Base-by-base conservation (phyloP, 1,284 basidiomycete species). In the Sanghuangporus baumii region DNA sequence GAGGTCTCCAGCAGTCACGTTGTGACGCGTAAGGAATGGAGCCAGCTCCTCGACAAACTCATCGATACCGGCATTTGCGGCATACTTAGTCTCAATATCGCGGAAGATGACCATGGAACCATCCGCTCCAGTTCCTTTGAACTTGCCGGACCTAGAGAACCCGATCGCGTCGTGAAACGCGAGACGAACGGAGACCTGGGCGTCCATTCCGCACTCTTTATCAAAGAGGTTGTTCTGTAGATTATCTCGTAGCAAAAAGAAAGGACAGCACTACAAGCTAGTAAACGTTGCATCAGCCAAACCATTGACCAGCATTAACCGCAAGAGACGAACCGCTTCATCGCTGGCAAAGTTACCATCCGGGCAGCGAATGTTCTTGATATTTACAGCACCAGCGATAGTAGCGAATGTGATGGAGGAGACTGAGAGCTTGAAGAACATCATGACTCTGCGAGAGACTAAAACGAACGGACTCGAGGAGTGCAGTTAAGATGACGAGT, bases 1-100 rank as follows among this genome's bases (percentile, higher is more conserved):
- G 66, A 72, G 70, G 65, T 73, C 72, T 7, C 65, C 71, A 51
- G 63, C 62, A 38, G 64, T 64, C 64, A 72, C 68, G 60, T 69
- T 67, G 66, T 68, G 67, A 36, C 57, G 65, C 16, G 58, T 58
- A 48, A 71, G 46, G 67, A 72, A 69, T 3, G 70, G 71, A 57
- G 52, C 54, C 51, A 72, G 66, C 50, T 61, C 63, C 55, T 67
- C 64, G 59, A 72, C 65, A 62, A 68, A 67, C 62, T 72, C 71
- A 61, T 71, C 70, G 48, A 72, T 68, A 56, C 71, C 70, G 43
- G 65, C 61, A 66, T 71, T 71, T 12, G 69, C 68, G 40, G 66
- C 65, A 46, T 36, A 66, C 67, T 51, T 41, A 31, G 46, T 57
- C 55, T 62, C 60, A 38, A 60, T 59, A 11, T 50, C 36, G 20